Evolutionary conservation across 2,329 filamentous ascomycete species (phyloP).

Genomic region (Dactylellina leptospora): DNA sequence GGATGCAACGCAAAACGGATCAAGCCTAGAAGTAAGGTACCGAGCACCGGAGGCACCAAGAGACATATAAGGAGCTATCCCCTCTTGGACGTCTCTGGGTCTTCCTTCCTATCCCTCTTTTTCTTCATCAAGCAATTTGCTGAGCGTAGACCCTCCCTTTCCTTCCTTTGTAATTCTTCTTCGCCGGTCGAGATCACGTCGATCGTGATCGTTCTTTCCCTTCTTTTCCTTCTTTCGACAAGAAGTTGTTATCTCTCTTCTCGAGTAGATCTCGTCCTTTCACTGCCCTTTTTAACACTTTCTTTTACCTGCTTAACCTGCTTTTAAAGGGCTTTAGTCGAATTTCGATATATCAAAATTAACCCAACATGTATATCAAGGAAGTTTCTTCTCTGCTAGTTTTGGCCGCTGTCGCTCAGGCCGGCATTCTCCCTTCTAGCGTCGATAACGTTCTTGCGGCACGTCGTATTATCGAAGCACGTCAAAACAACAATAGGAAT

Average conservation of each 20-base stretch:
- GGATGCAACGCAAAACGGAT: slow-evolving; percentile 24
- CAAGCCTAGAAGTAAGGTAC: slow-evolving; percentile 40
- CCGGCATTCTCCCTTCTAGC: slow-evolving; percentile 33
- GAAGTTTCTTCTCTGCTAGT: slow-evolving; percentile 47
- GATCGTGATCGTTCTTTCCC: slow-evolving; percentile 51
- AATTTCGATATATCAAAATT: slow-evolving; percentile 17
- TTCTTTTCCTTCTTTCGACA: slow-evolving; percentile 53
- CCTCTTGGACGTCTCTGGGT: slow-evolving; percentile 43
- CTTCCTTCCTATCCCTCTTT: slow-evolving; percentile 16
- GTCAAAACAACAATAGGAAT: slow-evolving; percentile 38
- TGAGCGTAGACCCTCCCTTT: slow-evolving; percentile 38
- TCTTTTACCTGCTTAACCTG: slow-evolving; percentile 21
- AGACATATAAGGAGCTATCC: slow-evolving; percentile 47
- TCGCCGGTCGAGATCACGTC: slow-evolving; percentile 53
- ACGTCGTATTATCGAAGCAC: slow-evolving; percentile 37
- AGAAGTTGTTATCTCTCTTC: slow-evolving; percentile 46
- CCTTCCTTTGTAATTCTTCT: slow-evolving; percentile 34
- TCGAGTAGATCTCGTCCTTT: slow-evolving; percentile 51
- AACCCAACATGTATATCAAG: slow-evolving; percentile 51
- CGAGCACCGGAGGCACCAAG: slow-evolving; percentile 25
- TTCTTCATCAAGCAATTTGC: slow-evolving; percentile 40
- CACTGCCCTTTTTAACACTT: slow-evolving; percentile 8
- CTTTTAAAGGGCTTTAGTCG: slow-evolving; percentile 27
- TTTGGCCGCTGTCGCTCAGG: slow-evolving; percentile 46
- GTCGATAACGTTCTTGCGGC: slow-evolving; percentile 31